phyloP scores from a whole-genome alignment of 352 stramenopile species.

The Phytophthora fragariaefolia region DNA sequence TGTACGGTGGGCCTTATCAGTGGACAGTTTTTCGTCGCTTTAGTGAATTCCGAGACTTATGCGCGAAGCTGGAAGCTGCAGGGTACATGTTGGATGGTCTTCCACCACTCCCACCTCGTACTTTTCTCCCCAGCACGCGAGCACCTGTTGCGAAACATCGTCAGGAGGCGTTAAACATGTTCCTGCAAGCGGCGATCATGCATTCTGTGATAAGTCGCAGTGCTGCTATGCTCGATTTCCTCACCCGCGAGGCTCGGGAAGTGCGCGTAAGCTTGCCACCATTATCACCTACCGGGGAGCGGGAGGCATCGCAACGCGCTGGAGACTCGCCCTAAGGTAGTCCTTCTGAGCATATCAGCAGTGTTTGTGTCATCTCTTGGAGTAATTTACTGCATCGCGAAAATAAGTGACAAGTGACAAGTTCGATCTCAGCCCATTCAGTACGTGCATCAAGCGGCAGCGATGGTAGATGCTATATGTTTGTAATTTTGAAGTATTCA shows the following conservation, averaged over 20 bases:
- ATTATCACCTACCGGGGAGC: conserved; percentile 65
- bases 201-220: conserved; percentile 80
- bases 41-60: conserved; percentile 79
- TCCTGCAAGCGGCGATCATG: conserved; percentile 85
- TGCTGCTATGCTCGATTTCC: conserved; percentile 74
- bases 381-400: too few species aligned
- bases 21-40: conserved; percentile 89
- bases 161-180: conserved; percentile 80
- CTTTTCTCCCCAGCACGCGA: conserved; percentile 79
- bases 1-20: conserved; percentile 86
- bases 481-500: neutral
- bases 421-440: too few species aligned
- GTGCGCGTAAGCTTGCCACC: conserved; percentile 84
- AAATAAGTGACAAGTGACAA: too few species aligned
- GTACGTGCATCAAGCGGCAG: too few species aligned
- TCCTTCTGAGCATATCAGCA: neutral
- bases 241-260: conserved; percentile 76
- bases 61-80: conserved; percentile 50
- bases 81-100: conserved; percentile 61
- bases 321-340: conserved; percentile 49
- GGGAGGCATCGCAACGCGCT: conserved; percentile 44
- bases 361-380: too few species aligned
- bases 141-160: conserved; percentile 69
- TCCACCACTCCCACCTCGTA: conserved; percentile 69
- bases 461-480: too few species aligned